Evolutionary conservation across 225 moss, liverwort and hornwort genomes (phyloP), one percentile per base, ranked within the genome.

Genomic region (Lunularia cruciata): DNA sequence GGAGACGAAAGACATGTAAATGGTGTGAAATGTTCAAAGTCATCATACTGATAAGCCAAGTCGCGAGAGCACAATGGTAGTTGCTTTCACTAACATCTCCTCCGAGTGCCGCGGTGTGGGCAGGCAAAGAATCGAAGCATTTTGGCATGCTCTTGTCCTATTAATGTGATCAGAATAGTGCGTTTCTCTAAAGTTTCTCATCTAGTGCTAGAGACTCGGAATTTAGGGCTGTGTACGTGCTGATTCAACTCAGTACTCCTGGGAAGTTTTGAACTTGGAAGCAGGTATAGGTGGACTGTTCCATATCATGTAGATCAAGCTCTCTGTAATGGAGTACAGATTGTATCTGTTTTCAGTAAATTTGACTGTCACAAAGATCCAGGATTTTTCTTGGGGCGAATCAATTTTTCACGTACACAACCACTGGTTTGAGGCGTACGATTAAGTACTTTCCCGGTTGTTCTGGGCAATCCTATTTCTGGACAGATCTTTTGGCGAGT

Each of bases 341-440:
- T 64, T 78, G 69, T 63, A 39, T 69, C 68, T 69, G 62, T 72
- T 68, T 47, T 45, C 48, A 70, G 70, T 78, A 74, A 60, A 66
- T 69, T 59, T 65, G 65, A 33, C 57, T 72, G 59, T 65, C 39
- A 45, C 64, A 36, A 60, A 42, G 73, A 57, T 25, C 34, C 39
- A 69, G 40, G 69, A 49, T 56, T 38, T 65, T 57, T 57, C 73
- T 65, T 47, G 63, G 4, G 20, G 22, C 16, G 18, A 35, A 59
- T 28, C 36, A 37, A 20, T n/a, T n/a, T n/a, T n/a, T n/a, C n/a
- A n/a, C n/a, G n/a, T n/a, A n/a, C n/a, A n/a, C n/a, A n/a, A n/a
- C n/a, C n/a, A n/a, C n/a, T n/a, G n/a, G n/a, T n/a, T n/a, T n/a
- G n/a, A n/a, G n/a, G n/a, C n/a, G n/a, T n/a, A n/a, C n/a, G n/a